phyloP scores from a whole-genome alignment of 1,139 yeast genomes.

The Pichia cactophila region DNA sequence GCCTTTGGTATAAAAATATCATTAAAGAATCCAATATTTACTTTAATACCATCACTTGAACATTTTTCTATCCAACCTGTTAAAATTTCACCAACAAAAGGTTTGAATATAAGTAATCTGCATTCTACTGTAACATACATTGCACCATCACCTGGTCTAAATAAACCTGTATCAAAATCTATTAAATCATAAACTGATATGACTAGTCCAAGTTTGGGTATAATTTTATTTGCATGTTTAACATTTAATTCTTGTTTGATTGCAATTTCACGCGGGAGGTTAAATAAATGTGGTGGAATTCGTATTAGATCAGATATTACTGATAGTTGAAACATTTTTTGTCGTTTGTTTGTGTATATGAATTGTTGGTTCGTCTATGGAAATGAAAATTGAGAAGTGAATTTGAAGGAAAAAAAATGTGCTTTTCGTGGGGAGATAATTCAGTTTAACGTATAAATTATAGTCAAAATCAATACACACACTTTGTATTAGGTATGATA shows the following conservation, averaged over 20 bases:
- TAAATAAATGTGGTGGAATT: conserved; percentile 80
- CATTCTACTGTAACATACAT: conserved; percentile 70
- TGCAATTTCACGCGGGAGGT: conserved; percentile 61
- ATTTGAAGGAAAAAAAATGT: background rate
- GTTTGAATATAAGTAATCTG: conserved; percentile 78
- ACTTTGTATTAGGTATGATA: background rate
- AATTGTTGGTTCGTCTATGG: background rate
- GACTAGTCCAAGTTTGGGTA: conserved; percentile 78
- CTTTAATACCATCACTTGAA: conserved; percentile 77
- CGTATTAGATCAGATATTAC: conserved; percentile 76
- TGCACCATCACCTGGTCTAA: conserved; percentile 96
- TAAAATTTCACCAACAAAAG: conserved; percentile 88
- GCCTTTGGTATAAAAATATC: conserved; percentile 84
- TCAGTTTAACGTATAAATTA: too few relatives aligned
- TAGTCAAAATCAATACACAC: background rate
- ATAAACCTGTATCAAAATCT: conserved; percentile 74
- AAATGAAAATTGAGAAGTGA: too few relatives aligned
- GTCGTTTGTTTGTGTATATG: background rate
- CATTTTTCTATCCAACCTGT: conserved; percentile 92
- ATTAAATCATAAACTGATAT: conserved; percentile 78
- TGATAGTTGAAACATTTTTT: conserved; percentile 72
- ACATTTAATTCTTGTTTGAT: conserved; percentile 73
- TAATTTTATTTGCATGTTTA: conserved; percentile 77
- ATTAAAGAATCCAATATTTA: conserved; percentile 80
- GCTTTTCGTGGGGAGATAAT: too few relatives aligned